Evolutionary conservation across 768 basidiomycete species (phyloP).

Genomic region (Trametes villosa): DNA sequence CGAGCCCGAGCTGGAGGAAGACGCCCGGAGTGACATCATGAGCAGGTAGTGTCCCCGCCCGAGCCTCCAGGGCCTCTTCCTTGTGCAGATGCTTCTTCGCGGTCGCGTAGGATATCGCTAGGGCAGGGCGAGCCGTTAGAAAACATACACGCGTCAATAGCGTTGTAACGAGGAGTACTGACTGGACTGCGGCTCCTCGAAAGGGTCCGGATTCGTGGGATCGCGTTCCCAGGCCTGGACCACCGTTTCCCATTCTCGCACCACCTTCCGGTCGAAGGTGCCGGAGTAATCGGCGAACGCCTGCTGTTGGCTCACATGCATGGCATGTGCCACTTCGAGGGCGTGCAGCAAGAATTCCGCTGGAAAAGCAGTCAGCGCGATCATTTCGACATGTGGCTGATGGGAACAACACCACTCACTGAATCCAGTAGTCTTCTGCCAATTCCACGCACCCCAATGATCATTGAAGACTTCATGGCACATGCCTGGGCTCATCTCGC

Average conservation of each 20-base stretch:
- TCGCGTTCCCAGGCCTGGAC: conserved; percentile 16
- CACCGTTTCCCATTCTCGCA: conserved; percentile 3
- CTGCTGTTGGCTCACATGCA: too few species aligned
- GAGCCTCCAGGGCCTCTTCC: conserved; percentile 10
- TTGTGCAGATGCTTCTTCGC: conserved; percentile 7
- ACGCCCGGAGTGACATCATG: conserved; percentile 22
- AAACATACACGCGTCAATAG: too few species aligned
- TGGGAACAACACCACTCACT: conserved; percentile 20
- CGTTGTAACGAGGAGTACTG: neutral
- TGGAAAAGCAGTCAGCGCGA: too few species aligned
- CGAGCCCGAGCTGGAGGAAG: conserved; percentile 27
- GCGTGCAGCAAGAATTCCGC: too few species aligned
- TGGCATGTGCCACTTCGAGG: too few species aligned
- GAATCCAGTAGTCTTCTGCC: conserved; percentile 28
- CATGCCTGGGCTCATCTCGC: conserved; percentile 23
- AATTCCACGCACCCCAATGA: conserved; percentile 38
- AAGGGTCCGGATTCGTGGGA: conserved; percentile 20
- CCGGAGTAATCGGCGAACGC: neutral
- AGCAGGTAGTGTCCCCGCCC: neutral
- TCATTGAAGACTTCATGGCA: conserved; percentile 21
- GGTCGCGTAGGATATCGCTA: too few species aligned
- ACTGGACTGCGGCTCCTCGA: conserved; percentile 16
- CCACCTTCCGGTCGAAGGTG: neutral
- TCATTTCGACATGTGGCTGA: too few species aligned
- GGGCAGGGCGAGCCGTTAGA: neutral